A percentile compares a stretch with the other conserved stretches of the same genome.
phyloP scores from a whole-genome alignment of 345 rosid genomes.

The Heritiera fomes region DNA sequence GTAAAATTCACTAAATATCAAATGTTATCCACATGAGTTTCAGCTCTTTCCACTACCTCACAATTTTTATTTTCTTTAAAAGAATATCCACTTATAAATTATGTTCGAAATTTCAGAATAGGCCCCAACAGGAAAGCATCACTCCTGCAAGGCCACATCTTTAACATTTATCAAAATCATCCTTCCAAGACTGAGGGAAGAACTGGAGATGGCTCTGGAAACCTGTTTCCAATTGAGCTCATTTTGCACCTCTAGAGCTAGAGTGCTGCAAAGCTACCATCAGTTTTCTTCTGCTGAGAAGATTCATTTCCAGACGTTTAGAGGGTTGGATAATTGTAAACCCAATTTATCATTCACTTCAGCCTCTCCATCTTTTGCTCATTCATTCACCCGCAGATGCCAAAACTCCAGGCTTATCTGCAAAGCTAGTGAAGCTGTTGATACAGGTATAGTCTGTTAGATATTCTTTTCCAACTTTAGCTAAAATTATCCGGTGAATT shows the following conservation, averaged over 20 bases:
- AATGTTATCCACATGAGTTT: conserved; percentile 36
- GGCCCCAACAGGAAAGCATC: neutral
- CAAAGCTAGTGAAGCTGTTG: conserved; percentile 63
- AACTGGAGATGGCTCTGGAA: conserved; percentile 44
- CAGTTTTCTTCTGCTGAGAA: conserved; percentile 39
- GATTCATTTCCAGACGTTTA: conserved; percentile 32
- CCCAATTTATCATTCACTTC: conserved; percentile 27
- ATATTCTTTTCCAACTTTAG: neutral
- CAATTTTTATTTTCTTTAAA: conserved; percentile 8
- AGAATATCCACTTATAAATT: conserved; percentile 24
- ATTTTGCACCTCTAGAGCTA: conserved; percentile 33
- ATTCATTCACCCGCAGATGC: conserved; percentile 22
- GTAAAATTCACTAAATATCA: neutral
- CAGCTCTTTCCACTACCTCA: conserved; percentile 34
- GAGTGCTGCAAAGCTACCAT: conserved; percentile 32
- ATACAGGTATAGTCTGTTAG: conserved; percentile 39
- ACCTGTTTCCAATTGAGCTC: conserved; percentile 47
- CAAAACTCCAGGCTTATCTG: conserved; percentile 43
- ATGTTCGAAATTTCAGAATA: neutral
- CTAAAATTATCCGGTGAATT: too few relatives aligned
- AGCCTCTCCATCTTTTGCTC: conserved; percentile 21
- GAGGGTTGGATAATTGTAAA: conserved; percentile 26
- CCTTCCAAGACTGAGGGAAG: neutral
- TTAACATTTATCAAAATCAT: neutral
- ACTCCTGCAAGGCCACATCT: conserved; percentile 16